These are phyloP conservation scores for Triangularia verruculosa DNA, from an alignment of 2,329 filamentous ascomycete genomes.

Conservation along the genomic window DNA sequence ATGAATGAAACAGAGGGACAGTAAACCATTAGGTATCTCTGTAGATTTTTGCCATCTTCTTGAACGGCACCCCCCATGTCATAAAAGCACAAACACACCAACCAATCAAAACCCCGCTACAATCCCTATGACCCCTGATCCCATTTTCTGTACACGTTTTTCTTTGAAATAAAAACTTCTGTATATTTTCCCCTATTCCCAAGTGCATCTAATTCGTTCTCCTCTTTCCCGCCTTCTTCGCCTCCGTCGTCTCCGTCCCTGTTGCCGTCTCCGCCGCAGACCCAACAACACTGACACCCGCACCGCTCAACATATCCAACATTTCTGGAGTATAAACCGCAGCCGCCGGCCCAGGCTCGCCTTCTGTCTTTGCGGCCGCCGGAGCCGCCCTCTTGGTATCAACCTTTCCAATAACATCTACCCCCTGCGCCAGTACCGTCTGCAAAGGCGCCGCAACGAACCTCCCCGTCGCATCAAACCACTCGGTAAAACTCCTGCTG, in stretches of 20 bases:
- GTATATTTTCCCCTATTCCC: neutral
- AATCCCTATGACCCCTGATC: neutral
- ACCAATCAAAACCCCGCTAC: neutral
- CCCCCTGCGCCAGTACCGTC: constrained; percentile 66
- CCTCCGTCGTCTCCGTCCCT: constrained; percentile 32
- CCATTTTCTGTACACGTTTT: neutral
- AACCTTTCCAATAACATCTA: constrained; percentile 62
- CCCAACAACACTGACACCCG: constrained; percentile 22
- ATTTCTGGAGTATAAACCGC: constrained; percentile 41
- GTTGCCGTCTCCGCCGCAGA: constrained; percentile 28
- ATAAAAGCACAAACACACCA: neutral
- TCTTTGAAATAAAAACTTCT: neutral
- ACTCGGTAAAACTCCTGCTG: constrained; percentile 64
- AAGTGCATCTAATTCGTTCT: constrained; percentile 40
- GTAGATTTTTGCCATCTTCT: neutral
- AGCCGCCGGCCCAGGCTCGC: constrained; percentile 34
- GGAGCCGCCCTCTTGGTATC: constrained; percentile 57
- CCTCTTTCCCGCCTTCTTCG: constrained; percentile 44
- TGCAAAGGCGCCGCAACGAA: constrained; percentile 77
- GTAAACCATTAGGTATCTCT: constrained; percentile 2
- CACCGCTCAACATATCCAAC: constrained; percentile 43
- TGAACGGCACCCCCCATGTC: neutral
- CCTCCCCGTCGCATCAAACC: constrained; percentile 71
- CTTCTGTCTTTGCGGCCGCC: constrained; percentile 31
- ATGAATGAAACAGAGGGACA: neutral